These are phyloP conservation scores for Ophiostoma tasmaniense DNA, from an alignment of 2,329 filamentous ascomycete genomes.

Conservation along the genomic window DNA sequence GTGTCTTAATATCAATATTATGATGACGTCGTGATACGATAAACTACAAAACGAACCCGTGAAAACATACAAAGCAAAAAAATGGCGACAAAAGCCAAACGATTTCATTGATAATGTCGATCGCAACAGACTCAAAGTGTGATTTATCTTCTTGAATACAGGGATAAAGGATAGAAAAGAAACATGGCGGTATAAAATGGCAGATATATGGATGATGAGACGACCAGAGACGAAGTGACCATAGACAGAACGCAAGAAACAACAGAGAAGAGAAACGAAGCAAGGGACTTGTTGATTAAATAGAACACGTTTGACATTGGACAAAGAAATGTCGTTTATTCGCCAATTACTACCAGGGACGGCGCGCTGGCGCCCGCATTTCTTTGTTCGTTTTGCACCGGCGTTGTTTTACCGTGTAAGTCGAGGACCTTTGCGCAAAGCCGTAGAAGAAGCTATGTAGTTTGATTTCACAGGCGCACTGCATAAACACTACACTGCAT, in stretches of 20 bases:
- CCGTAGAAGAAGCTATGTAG: conserved; percentile 21
- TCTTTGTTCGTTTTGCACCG: neutral
- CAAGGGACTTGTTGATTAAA: neutral
- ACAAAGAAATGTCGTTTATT: neutral
- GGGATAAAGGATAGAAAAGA: neutral
- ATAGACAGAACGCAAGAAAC: neutral
- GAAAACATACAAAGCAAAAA: neutral
- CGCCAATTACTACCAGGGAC: neutral
- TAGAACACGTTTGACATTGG: neutral
- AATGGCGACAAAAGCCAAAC: neutral
- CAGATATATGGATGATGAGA: neutral
- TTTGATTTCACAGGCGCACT: neutral
- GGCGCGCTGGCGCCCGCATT: neutral
- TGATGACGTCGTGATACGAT: neutral
- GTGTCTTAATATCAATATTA: neutral
- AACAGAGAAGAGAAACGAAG: neutral
- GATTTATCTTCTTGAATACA: no score
- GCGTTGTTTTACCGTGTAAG: neutral
- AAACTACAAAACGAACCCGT: neutral
- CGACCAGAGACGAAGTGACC: neutral
- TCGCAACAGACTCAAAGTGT: neutral
- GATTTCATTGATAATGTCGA: neutral
- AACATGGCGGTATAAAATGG: no score
- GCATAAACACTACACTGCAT: neutral
- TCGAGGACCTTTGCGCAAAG: conserved; percentile 19